Evolutionary conservation across 257 asterid genomes (phyloP), one percentile per base, ranked within the genome.

Genomic region (Przewalskia tangutica): DNA sequence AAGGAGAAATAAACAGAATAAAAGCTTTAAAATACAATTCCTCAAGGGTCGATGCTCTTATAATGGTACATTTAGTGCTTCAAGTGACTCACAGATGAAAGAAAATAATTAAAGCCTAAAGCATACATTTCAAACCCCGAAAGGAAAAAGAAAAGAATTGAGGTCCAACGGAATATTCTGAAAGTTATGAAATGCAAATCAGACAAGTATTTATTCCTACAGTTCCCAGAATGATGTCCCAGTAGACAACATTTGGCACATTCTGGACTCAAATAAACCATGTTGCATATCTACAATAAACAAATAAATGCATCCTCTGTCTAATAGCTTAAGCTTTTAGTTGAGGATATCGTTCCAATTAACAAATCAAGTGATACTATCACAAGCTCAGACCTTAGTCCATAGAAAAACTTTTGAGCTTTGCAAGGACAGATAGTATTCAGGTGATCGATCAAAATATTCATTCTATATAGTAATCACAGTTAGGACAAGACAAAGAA

Each of bases 1-100:
- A 84, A 83, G 7, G 51, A 36, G 80, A 80, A 40, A 16, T 42
- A 60, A 64, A 44, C 70, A 64, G 83, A 44, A 68, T 67, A 56
- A 66, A 82, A 64, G 65, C 55, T 60, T 34, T 2, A 58, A 23
- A 56, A 82, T 60, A 64, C 42, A 58, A 42, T 58, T 18, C 20
- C 44, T 79, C 73, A 56, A 79, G 36, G 38, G 18, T 13, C 56
- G 38, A 38, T 38, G 9, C 40, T n/a, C 55, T 18, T 38, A 58
- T 36, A 56, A 55, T 9, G 50, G 18, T 48, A 20, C 18, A 50
- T 46, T 46, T 48, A 23, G 40, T 34, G 18, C 40, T 54, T 75
- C 59, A 34, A 48, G 6, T n/a, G 82, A 60, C 67, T 78, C 70
- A 10, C 6, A 77, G 58, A 60, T 40, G 42, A 79, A 79, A 59